Percentiles rank a stretch among this genome's conserved stretches.
Conservation (phyloP, 805 yeast species). For the Spathaspora arborariae region DNA sequence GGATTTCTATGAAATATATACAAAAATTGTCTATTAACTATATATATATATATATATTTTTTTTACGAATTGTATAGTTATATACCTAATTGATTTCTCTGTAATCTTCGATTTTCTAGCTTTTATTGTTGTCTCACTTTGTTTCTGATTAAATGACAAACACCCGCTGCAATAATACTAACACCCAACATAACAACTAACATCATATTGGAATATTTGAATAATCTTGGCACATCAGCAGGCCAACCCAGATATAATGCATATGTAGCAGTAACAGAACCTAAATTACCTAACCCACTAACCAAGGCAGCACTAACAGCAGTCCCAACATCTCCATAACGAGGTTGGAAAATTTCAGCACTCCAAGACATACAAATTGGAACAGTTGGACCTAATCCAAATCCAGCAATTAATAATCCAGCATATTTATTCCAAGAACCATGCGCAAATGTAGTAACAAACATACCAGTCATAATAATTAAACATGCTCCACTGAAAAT, state of each 20-base stretch:
- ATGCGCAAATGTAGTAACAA: constrained; percentile 72
- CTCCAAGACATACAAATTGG: constrained; percentile 86
- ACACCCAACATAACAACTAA: constrained; percentile 73
- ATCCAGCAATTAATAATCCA: constrained; percentile 78
- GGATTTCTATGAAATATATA: background rate
- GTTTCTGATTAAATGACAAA: constrained; percentile 30
- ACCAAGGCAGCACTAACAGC: constrained; percentile 83
- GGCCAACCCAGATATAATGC: constrained; percentile 90
- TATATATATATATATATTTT: no score
- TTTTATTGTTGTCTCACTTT: constrained; percentile 21
- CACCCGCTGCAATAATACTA: constrained; percentile 50
- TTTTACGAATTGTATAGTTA: background rate
- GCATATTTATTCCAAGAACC: constrained; percentile 76
- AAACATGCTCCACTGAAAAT: constrained; percentile 60
- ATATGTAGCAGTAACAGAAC: constrained; percentile 81
- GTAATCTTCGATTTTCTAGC: background rate
- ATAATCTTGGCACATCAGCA: constrained; percentile 59
- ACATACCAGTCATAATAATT: constrained; percentile 69
- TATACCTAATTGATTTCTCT: background rate
- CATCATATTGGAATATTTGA: constrained; percentile 76
- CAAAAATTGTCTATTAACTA: background rate
- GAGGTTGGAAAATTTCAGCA: constrained; percentile 65
- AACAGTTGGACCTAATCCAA: constrained; percentile 87
- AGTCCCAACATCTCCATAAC: constrained; percentile 79
- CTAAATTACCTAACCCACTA: constrained; percentile 82